Percentiles rank a stretch among this genome's conserved stretches.
Conservation (phyloP, 192 early-diverging fungal species). For the Paraglomus brasilianum region DNA sequence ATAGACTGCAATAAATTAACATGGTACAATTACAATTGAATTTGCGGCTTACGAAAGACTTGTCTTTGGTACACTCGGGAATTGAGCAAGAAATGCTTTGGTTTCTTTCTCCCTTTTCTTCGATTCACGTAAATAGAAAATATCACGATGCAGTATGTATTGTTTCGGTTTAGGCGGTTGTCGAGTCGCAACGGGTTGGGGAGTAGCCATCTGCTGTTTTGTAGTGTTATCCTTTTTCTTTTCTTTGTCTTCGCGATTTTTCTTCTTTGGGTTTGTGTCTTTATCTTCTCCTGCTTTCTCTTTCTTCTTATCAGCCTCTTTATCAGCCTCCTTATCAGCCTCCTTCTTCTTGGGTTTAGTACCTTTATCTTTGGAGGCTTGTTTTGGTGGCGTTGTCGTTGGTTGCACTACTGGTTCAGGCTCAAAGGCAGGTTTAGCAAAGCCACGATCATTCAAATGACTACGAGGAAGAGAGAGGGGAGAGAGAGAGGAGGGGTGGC, state of each 20-base stretch:
- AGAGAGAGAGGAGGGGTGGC: no score
- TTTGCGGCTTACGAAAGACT: conserved; percentile 17
- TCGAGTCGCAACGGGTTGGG: not conserved
- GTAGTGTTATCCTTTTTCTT: not conserved
- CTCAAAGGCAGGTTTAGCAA: conserved; percentile 30
- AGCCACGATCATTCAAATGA: conserved; percentile 42
- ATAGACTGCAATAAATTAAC: no score
- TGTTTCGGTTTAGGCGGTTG: conserved; percentile 30
- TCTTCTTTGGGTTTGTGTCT: conserved; percentile 21
- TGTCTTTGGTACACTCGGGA: conserved; percentile 41
- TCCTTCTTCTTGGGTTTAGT: conserved; percentile 31
- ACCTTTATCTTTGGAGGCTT: not conserved
- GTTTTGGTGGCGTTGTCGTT: not conserved
- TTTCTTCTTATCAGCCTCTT: conserved; percentile 40
- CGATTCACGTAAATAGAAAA: conserved; percentile 44
- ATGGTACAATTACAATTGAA: not conserved
- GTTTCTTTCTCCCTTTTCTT: conserved; percentile 39
- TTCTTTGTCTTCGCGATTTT: conserved; percentile 18
- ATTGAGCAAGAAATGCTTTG: conserved; percentile 32
- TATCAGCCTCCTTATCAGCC: conserved; percentile 4
- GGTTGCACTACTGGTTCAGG: conserved; percentile 1
- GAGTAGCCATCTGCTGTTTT: not conserved
- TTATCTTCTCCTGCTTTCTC: conserved; percentile 23
- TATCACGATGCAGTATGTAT: conserved; percentile 44
- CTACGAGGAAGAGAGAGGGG: not conserved